Conservation (phyloP, 805 yeast species). For the Starmerella cellae region DNA sequence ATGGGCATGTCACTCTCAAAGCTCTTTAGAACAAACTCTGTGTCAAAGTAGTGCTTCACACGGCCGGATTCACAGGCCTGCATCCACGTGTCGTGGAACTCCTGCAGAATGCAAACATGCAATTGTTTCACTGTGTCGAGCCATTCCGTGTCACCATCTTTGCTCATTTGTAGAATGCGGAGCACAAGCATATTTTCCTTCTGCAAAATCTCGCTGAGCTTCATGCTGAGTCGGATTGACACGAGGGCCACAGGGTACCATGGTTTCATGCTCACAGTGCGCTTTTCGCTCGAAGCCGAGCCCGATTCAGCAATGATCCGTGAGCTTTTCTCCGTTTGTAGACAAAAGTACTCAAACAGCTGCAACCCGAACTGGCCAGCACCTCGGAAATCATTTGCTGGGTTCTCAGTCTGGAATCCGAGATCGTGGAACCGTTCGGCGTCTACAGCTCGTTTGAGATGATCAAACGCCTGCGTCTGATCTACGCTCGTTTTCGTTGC, state of each 20-base stretch:
- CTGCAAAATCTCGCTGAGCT: conserved; percentile 10
- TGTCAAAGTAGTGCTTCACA: conserved; percentile 23
- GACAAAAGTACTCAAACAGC: conserved; percentile 20
- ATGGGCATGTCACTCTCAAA: conserved; percentile 12
- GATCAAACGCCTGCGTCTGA: not conserved
- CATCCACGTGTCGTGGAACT: conserved; percentile 24
- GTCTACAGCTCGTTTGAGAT: not conserved
- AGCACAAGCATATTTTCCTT: conserved; percentile 11
- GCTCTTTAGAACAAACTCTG: conserved; percentile 18
- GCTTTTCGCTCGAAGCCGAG: conserved; percentile 7
- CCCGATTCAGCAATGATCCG: conserved; percentile 22
- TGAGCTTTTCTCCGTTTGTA: conserved; percentile 7
- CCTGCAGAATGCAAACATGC: conserved; percentile 16
- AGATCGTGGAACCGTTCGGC: conserved; percentile 26
- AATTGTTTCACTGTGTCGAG: conserved; percentile 4
- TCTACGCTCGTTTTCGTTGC: conserved; percentile 2
- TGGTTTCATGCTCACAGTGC: conserved; percentile 8
- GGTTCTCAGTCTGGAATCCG: conserved; percentile 32
- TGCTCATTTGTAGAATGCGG: conserved; percentile 5
- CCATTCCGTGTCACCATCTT: not conserved
- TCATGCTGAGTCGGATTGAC: conserved; percentile 24
- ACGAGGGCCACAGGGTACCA: conserved; percentile 29
- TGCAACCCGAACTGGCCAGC: conserved; percentile 25
- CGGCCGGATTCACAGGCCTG: conserved; percentile 11
- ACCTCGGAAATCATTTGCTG: conserved; percentile 30